Conservation (phyloP, 345 rosid genomes). For the Excoecaria agallocha region DNA sequence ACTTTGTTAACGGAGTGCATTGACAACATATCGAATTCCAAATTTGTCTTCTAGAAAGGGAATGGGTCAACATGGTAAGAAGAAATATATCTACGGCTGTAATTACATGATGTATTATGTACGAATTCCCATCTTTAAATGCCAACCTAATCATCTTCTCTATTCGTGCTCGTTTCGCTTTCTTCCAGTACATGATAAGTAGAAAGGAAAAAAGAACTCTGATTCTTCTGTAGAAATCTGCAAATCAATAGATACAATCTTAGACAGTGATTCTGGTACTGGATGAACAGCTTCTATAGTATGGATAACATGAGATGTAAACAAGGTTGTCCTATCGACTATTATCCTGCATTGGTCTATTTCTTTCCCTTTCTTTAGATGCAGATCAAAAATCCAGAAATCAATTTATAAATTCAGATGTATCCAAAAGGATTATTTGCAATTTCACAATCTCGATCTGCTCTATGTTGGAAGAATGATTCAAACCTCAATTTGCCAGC, state of each 20-base stretch:
- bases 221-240: slow-evolving; percentile 84
- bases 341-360: background rate
- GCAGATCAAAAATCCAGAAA: background rate
- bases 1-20: background rate
- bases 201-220: slow-evolving; percentile 49
- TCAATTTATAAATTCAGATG: background rate
- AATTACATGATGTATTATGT: slow-evolving; percentile 6
- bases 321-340: background rate
- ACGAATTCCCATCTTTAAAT: background rate
- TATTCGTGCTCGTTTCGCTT: slow-evolving; percentile 43
- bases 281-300: background rate
- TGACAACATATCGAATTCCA: background rate
- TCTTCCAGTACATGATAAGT: slow-evolving; percentile 55
- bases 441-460: background rate
- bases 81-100: background rate
- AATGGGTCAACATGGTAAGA: background rate
- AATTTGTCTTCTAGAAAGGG: background rate
- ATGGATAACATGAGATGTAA: too few species aligned
- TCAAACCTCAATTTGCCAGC: too few species aligned
- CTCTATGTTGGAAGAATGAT: too few species aligned
- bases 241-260: background rate
- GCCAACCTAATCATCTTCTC: slow-evolving; percentile 21
- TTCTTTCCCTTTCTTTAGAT: background rate
- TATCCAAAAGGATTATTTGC: background rate
- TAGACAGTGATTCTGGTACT: background rate